Conservation (phyloP, 345 rosid species). For the Capsella bursapastoris region DNA sequence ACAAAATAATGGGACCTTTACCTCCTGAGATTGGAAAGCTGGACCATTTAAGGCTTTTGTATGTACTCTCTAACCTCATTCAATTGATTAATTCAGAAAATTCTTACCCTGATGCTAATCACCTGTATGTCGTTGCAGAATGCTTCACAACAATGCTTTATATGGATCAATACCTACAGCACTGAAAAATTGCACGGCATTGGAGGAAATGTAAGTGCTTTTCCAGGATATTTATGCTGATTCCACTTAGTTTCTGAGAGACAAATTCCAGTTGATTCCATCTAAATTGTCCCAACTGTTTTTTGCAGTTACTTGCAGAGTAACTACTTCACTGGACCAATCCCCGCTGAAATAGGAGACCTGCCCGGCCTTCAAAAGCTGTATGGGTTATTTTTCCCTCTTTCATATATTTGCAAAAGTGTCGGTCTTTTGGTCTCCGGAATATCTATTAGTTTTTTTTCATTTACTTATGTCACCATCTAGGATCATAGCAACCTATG, state of each 20-base stretch:
- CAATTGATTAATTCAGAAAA: conserved; percentile 6
- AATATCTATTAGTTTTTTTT: conserved; percentile 4
- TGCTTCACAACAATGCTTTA: conserved; percentile 75
- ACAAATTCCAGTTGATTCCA: neutral
- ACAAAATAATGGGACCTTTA: conserved; percentile 77
- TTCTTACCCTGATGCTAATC: conserved; percentile 36
- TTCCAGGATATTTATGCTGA: neutral
- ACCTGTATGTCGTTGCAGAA: conserved; percentile 48
- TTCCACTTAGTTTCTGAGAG: neutral
- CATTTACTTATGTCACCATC: conserved; percentile 1
- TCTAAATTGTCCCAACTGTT: conserved; percentile 12
- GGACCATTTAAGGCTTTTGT: conserved; percentile 69
- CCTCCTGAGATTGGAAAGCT: conserved; percentile 90
- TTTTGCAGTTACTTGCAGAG: conserved; percentile 80
- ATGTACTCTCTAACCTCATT: conserved; percentile 45
- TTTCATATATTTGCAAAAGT: conserved; percentile 1
- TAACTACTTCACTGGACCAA: conserved; percentile 77
- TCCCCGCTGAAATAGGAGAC: conserved; percentile 86
- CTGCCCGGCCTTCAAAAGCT: conserved; percentile 64
- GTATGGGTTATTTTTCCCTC: conserved; percentile 56
- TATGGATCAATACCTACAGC: conserved; percentile 78
- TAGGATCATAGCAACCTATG: conserved; percentile 20
- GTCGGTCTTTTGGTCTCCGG: neutral
- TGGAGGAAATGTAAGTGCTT: conserved; percentile 73
- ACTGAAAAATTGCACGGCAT: conserved; percentile 83